Percentiles rank a stretch among this genome's conserved stretches.
These are phyloP conservation scores for Eucalyptus curtisii DNA, from an alignment of 345 rosid genomes.

Conservation along the genomic window DNA sequence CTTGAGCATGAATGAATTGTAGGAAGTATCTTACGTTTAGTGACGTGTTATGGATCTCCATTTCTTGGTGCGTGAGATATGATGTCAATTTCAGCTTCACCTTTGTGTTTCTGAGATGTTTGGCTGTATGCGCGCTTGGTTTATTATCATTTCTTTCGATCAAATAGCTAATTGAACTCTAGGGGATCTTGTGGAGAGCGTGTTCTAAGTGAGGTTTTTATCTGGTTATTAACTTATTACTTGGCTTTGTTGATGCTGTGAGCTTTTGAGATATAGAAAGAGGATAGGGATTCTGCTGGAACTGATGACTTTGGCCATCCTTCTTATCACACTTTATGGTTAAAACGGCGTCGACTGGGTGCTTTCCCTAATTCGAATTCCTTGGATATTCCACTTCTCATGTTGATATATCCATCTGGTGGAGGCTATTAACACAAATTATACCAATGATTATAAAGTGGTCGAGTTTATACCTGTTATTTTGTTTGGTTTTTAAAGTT, in stretches of 20 bases:
- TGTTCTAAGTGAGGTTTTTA: neutral
- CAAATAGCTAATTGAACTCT: neutral
- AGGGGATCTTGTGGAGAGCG: neutral
- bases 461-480: neutral
- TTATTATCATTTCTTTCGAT: neutral
- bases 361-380: neutral
- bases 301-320: neutral
- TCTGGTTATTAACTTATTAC: neutral
- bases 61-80: neutral
- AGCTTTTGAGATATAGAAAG: neutral
- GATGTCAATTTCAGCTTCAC: neutral
- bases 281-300: neutral
- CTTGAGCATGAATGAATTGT: neutral
- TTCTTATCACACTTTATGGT: neutral
- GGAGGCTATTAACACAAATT: neutral
- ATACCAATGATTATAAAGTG: neutral
- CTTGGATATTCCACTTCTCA: neutral
- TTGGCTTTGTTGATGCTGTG: neutral
- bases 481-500: neutral
- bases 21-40: neutral
- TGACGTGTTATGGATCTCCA: neutral
- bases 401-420: neutral
- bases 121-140: neutral
- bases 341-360: neutral
- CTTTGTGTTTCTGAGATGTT: neutral